phyloP scores from a whole-genome alignment of 352 stramenopile species.

The Phytophthora cajani region DNA sequence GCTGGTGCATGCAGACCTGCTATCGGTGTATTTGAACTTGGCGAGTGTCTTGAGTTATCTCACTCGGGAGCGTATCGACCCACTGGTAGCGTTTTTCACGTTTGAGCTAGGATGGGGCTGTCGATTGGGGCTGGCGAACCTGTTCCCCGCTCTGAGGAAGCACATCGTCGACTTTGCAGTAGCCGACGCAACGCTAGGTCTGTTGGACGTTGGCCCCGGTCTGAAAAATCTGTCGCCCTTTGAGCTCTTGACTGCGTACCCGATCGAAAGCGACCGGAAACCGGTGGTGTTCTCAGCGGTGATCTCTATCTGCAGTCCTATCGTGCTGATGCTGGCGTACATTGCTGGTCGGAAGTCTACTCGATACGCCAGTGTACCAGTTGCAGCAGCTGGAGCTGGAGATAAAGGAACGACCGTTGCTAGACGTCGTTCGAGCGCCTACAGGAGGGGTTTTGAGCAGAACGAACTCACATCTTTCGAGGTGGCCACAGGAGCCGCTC shows the following conservation, averaged over 20 bases:
- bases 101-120: slow-evolving; percentile 35
- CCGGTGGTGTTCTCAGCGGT: slow-evolving; percentile 22
- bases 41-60: slow-evolving; percentile 27
- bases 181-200: slow-evolving; percentile 6
- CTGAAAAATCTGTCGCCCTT: slow-evolving; percentile 28
- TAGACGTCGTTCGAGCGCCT: slow-evolving; percentile 9
- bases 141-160: slow-evolving; percentile 19
- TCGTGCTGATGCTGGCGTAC: slow-evolving; percentile 29
- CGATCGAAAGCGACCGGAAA: slow-evolving; percentile 13
- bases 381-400: neutral
- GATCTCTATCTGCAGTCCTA: slow-evolving; percentile 28
- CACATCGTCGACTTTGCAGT: slow-evolving; percentile 20
- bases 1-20: slow-evolving; percentile 42
- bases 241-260: slow-evolving; percentile 29
- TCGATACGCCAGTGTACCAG: neutral
- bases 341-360: slow-evolving; percentile 26
- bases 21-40: slow-evolving; percentile 41
- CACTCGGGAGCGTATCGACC: slow-evolving; percentile 34
- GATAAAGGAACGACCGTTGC: neutral
- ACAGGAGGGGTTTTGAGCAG: slow-evolving; percentile 10
- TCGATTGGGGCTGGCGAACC: slow-evolving; percentile 18
- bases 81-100: slow-evolving; percentile 27
- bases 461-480: slow-evolving; percentile 32
- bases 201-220: slow-evolving; percentile 14
- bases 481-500: slow-evolving; percentile 25